Base-by-base conservation (phyloP, 768 basidiomycete genomes). In the Nevesoporus exiguus region DNA sequence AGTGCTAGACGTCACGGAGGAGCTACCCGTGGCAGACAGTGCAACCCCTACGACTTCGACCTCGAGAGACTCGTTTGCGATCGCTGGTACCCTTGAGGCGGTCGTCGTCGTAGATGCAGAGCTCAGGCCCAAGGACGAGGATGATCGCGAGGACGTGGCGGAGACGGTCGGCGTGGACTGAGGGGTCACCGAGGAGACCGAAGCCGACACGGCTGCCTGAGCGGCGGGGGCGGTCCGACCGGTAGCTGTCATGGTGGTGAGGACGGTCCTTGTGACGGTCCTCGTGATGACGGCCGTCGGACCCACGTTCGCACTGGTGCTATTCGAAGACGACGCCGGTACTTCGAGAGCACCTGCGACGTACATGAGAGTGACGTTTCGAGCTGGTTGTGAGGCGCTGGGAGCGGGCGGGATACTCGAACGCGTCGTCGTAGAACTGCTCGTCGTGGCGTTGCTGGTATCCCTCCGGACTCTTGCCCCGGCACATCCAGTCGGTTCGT, bases 331-430 rank as follows among this genome's bases (percentile, higher is more conserved):
- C 8, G 48, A 41, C 15, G 60, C 54, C 11, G 63, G 62, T 13
- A 69, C 64, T 45, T 70, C 70, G 29, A 73, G 73, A 5, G 65
- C 54, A 5, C 63, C 63, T 8, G 81, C 76, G 3, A 74, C 73
- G 65, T 84, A 85, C 22, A 80, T 68, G n/a, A 86, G 73, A 0
- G 77, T 77, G 7, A 84, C 82, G 51, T 77, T 78, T 29, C 53
- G 55, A 24, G 57, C 51, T 22, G 59, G 56, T 27, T 64, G 52
- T 14, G 57, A 49, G 24, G 54, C 19, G 8, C 47, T 59, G 10
- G 59, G 10, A 6, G 27, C 42, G 6, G 68, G 58, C 0, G 41
- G 30, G 22, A 55, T 40, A 3, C 50, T 19, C 19, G 34, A 3
- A 9, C 10, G 13, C 31, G 31, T 33, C 17, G 31, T 47, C 3